Base-by-base conservation (phyloP, 2,329 filamentous ascomycete genomes). In the Trichoderma afroharzianum region DNA sequence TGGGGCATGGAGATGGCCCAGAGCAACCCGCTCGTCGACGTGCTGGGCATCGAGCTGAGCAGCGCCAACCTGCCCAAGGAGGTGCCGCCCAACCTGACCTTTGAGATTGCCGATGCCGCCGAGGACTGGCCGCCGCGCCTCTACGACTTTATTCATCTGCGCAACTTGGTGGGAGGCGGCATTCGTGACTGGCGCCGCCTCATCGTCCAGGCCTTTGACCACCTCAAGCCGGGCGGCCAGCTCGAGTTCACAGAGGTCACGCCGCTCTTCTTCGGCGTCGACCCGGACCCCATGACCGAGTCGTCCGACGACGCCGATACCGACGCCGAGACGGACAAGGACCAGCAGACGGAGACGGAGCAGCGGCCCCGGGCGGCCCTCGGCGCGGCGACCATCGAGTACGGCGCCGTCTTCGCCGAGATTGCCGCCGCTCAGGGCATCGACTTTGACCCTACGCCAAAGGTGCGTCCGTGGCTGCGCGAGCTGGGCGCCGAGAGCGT, bases 1-100 rank as follows among this genome's bases (percentile, higher is more conserved):
- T 85, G 83, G 83, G 81, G 82, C 50, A 77, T 82, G 61, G 83
- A 84, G 53, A 82, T 83, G 80, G 83, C 80, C 5, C 79, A 78
- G 57, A 77, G 77, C 6, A 82, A 83, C 68, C 83, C 83, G 3
- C 77, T 80, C 30, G 81, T 80, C 30, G 76, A 78, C 4, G 80
- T 85, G 15, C 79, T 82, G 32, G 82, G 82, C 33, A 78, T 84
- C 55, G 83, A 85, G 71, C 74, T 84, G 24, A 83, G 80, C 24
- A 79, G 79, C 30, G 81, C 82, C n/a, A 78, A 84, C 39, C 76
- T 82, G 57, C 81, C 80, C 18, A 81, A 77, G 9, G 77, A 79
- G 30, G 85, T 90, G 8, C 88, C 89, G 7, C 83, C 87, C 21
- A 91, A 91, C 74, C 83, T 90, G 26, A 83, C 81, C 4, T 91